These are phyloP conservation scores for Waitea zeae DNA, from an alignment of 1,284 basidiomycete genomes.

Conservation along the genomic window DNA sequence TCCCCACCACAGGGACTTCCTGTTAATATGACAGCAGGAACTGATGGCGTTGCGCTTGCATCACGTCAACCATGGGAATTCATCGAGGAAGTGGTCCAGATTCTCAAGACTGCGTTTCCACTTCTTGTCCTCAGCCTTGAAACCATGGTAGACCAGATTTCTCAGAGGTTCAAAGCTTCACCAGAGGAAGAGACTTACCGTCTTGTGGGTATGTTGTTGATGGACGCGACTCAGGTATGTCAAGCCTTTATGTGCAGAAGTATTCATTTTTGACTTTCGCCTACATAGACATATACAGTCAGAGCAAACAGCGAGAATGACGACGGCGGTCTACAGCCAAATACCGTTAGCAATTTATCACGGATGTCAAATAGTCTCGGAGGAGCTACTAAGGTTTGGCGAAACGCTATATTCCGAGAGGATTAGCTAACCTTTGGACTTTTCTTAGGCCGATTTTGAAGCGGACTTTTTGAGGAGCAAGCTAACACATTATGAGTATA, in stretches of 20 bases:
- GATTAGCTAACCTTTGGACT: no score
- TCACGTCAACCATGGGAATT: no score
- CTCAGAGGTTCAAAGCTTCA: constrained; percentile 79
- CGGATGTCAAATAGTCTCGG: constrained; percentile 61
- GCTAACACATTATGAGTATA: constrained; percentile 77
- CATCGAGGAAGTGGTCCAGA: constrained; percentile 89
- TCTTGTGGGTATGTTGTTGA: constrained; percentile 72
- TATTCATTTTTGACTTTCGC: constrained; percentile 4
- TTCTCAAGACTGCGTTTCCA: constrained; percentile 94
- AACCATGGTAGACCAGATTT: constrained; percentile 94
- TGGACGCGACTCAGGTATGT: constrained; percentile 49
- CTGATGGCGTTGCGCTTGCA: no score
- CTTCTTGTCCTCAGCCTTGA: constrained; percentile 91
- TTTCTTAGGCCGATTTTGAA: constrained; percentile 67
- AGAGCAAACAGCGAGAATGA: constrained; percentile 52
- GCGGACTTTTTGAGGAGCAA: constrained; percentile 81
- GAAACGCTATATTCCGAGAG: no score
- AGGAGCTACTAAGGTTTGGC: constrained; percentile 47
- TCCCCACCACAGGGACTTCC: no score
- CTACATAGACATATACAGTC: constrained; percentile 54
- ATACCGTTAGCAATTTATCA: constrained; percentile 43
- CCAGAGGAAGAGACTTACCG: constrained; percentile 95
- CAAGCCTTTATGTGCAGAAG: not conserved
- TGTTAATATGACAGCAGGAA: no score
- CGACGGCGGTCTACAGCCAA: constrained; percentile 52